Evolutionary conservation across 805 yeast species (phyloP), one percentile per base, ranked within the genome.

Genomic region (Hanseniaspora lindneri): DNA sequence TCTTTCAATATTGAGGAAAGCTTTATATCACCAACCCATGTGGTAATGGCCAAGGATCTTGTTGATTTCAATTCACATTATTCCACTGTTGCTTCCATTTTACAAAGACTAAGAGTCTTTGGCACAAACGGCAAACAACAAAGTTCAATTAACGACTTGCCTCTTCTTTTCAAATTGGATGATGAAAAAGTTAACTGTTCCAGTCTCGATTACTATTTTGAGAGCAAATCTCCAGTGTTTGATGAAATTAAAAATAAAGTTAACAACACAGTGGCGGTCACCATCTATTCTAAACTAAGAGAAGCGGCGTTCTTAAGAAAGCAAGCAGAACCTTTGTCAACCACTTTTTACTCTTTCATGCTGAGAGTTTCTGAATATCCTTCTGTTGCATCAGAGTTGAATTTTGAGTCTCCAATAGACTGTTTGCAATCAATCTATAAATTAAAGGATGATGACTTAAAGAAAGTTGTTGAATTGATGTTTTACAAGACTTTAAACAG

Each of bases 191-290:
- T 73, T 83, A 47, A 75, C 77, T 54, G 68, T 84, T 60, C 36
- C 3, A 32, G 16, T 25, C 36, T 48, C 19, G 39, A 42, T 16
- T 86, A 86, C 59, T 74, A 86, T 20, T 83, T 81, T 62, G 79
- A 81, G 51, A 62, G 69, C 13, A 76, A 83, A 0, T 70, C 72
- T 35, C 71, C 75, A 39, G 67, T 86, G 35, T 67, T 85, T 24
- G 74, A 80, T 40, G 97, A 92, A 64, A 71, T 92, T 28, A 74
- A 79, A 57, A 79, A 81, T 56, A 83, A 79, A 60, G 94, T 81
- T 4, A 89, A 92, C 64, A 70, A 77, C 37, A 84, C 94, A 1
- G 78, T 92, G 49, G 98, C 97, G 1, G 83, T 85, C 54, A 77
- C 74, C 56, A 66, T 82, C 14, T 81, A 81, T 57, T 76, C 89